Evolutionary conservation across 805 yeast genomes (phyloP).

Genomic region (Suhomyces xylopsoci): DNA sequence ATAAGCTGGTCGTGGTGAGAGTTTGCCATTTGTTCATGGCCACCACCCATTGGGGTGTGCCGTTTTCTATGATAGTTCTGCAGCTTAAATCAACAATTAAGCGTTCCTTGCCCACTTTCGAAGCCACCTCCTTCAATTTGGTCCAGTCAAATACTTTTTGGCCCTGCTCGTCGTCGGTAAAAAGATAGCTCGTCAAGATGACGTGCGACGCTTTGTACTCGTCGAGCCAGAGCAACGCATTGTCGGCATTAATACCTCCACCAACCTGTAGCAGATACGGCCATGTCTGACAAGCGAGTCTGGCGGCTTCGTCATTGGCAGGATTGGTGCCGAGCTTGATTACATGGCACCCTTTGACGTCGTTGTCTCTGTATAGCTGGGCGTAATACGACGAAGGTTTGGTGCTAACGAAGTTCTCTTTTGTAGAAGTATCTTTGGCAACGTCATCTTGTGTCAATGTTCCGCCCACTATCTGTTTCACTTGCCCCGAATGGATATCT

Average conservation of each 20-base stretch:
- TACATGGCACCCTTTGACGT: slow-evolving; percentile 80
- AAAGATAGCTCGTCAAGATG: slow-evolving; percentile 89
- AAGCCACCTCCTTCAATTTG: slow-evolving; percentile 50
- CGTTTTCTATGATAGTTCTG: slow-evolving; percentile 39
- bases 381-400: slow-evolving; percentile 78
- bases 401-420: slow-evolving; percentile 70
- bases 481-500: slow-evolving; percentile 92
- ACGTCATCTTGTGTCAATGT: slow-evolving; percentile 60
- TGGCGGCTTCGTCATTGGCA: slow-evolving; percentile 79
- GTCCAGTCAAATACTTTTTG: slow-evolving; percentile 35
- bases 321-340: slow-evolving; percentile 81
- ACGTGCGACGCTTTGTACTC: slow-evolving; percentile 74
- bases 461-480: slow-evolving; percentile 96
- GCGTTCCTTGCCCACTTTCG: slow-evolving; percentile 56
- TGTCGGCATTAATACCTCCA: slow-evolving; percentile 79
- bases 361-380: slow-evolving; percentile 54
- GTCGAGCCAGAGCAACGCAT: slow-evolving; percentile 77
- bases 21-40: slow-evolving; percentile 98
- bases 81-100: slow-evolving; percentile 92
- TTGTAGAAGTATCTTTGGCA: slow-evolving; percentile 25
- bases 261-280: slow-evolving; percentile 79
- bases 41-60: slow-evolving; percentile 68
- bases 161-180: slow-evolving; percentile 51
- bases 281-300: slow-evolving; percentile 71
- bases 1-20: slow-evolving; percentile 62